Evolutionary conservation across 1,284 basidiomycete genomes (phyloP).

Genomic region (Hymenochaete sp.): DNA sequence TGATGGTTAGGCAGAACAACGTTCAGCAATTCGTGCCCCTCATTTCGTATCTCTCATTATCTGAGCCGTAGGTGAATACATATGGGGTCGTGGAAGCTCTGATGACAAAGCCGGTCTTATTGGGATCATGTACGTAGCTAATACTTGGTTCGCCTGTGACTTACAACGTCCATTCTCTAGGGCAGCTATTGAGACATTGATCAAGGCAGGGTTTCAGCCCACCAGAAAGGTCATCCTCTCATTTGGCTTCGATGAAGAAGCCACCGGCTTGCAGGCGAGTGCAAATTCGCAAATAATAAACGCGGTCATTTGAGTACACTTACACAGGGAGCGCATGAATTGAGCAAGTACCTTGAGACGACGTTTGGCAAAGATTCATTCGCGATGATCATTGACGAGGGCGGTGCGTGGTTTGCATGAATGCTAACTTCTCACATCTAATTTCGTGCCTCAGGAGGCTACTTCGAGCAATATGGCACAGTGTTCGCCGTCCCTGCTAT

Average conservation of each 20-base stretch:
- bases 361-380: slow-evolving; percentile 46
- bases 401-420: slow-evolving; percentile 23
- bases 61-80: slow-evolving; percentile 20
- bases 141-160: not conserved
- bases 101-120: slow-evolving; percentile 36
- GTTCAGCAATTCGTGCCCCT: not conserved
- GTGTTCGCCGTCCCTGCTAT: slow-evolving; percentile 32
- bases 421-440: slow-evolving; percentile 1
- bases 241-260: slow-evolving; percentile 48
- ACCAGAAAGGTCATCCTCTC: slow-evolving; percentile 35
- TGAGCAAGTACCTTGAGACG: slow-evolving; percentile 33
- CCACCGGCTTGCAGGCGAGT: slow-evolving; percentile 31
- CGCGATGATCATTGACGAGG: slow-evolving; percentile 43
- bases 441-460: slow-evolving; percentile 16
- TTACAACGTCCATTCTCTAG: slow-evolving; percentile 15
- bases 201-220: slow-evolving; percentile 31
- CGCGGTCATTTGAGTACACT: too few relatives aligned
- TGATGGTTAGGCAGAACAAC: slow-evolving; percentile 25
- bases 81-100: slow-evolving; percentile 34
- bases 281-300: not conserved
- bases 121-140: slow-evolving; percentile 25
- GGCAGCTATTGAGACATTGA: slow-evolving; percentile 31
- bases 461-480: slow-evolving; percentile 20
- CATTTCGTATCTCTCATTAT: not conserved
- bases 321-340: slow-evolving; percentile 28